Percentiles rank a stretch among this genome's conserved stretches.
These are phyloP conservation scores for Coffea canephora DNA, from an alignment of 257 asterid species.

Conservation along the genomic window DNA sequence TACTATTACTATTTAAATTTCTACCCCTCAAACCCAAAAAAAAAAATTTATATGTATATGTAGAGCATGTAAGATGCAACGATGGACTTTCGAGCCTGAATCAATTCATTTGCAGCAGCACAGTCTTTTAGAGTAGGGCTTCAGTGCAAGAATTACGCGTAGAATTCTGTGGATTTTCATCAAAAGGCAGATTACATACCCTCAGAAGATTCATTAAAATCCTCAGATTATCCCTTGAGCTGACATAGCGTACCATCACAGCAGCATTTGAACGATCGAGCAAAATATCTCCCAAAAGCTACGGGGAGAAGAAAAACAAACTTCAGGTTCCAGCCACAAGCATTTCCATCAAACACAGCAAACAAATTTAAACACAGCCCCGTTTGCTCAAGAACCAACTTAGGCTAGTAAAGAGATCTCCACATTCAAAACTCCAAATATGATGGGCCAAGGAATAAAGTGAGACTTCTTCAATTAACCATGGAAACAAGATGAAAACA, in stretches of 20 bases:
- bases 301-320: conserved; percentile 8
- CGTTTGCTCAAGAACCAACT: neutral
- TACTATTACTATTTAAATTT: no score
- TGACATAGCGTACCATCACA: conserved; percentile 80
- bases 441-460: neutral
- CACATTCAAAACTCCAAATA: neutral
- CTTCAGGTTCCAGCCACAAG: neutral
- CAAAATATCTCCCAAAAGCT: conserved; percentile 91
- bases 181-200: conserved; percentile 39
- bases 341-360: neutral
- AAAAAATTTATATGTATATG: neutral
- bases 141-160: neutral
- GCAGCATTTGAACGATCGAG: conserved; percentile 79
- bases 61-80: neutral
- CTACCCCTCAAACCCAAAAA: no score
- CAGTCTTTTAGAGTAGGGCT: neutral
- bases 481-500: neutral
- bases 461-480: neutral
- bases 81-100: neutral
- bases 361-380: neutral
- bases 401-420: neutral
- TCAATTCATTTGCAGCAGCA: neutral
- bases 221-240: conserved; percentile 64
- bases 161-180: neutral
- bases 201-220: conserved; percentile 85